Percentiles rank a stretch among this genome's conserved stretches.
Evolutionary conservation across 2,329 filamentous ascomycete species (phyloP).

Genomic region (Verticillium nonalfalfae): DNA sequence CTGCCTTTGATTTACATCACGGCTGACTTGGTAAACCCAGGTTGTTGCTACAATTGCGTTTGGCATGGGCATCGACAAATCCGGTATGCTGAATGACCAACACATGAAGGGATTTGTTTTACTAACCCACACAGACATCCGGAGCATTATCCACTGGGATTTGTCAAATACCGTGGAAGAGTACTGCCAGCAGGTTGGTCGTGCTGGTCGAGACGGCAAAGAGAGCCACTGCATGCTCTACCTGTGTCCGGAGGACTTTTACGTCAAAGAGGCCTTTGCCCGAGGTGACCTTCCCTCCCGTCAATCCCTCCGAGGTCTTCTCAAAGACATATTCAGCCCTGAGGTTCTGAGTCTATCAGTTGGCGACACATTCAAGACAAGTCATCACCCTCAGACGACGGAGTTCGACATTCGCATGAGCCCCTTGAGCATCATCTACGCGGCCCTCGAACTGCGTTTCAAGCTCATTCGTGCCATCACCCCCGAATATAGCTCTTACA

Average conservation of each 20-base stretch:
- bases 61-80: slow-evolving; percentile 54
- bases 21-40: not conserved
- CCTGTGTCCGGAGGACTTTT: slow-evolving; percentile 50
- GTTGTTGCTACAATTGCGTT: slow-evolving; percentile 52
- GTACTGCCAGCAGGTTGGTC: slow-evolving; percentile 52
- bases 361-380: slow-evolving; percentile 39
- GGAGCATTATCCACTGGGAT: slow-evolving; percentile 48
- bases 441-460: slow-evolving; percentile 54
- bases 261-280: slow-evolving; percentile 52
- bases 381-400: slow-evolving; percentile 34
- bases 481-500: slow-evolving; percentile 50
- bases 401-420: slow-evolving; percentile 47
- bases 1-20: no score
- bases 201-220: slow-evolving; percentile 47
- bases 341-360: slow-evolving; percentile 21
- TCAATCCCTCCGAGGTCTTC: slow-evolving; percentile 36
- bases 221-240: slow-evolving; percentile 51
- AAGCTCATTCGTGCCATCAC: slow-evolving; percentile 49
- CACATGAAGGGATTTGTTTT: not conserved
- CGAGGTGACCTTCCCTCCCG: slow-evolving; percentile 52
- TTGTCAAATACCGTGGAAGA: slow-evolving; percentile 46
- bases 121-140: slow-evolving; percentile 31
- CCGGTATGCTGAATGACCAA: slow-evolving; percentile 10
- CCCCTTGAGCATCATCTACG: slow-evolving; percentile 47
- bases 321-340: slow-evolving; percentile 43